Evolutionary conservation across 768 basidiomycete species (phyloP), one percentile per base, ranked within the genome.

Genomic region (Leucocoprinus birnbaumii): DNA sequence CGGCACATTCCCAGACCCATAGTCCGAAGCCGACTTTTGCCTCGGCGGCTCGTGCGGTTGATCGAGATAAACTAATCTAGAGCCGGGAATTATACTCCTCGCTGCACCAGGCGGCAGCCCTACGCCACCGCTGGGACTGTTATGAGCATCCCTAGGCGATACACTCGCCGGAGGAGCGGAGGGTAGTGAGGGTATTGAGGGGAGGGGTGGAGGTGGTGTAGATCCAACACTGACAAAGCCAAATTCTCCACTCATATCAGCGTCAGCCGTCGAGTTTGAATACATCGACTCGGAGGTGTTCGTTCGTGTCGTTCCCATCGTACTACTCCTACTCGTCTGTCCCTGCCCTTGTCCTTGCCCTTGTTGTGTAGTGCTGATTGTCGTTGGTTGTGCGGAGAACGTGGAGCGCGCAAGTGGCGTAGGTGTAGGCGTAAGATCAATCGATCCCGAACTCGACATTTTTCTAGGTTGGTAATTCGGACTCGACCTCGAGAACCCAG

Each of bases 241-340:
- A 58, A 61, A 11, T 41, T 57, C 26, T 55, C 60, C 21, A 50
- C 57, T 22, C 57, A 61, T 18, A 53, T 60, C 60, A 10, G 58
- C 59, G 2, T 60, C 60, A 7, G 60, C 52, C 8, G 16, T 26
- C 7, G 56, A 47, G 10, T 47, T 41, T 40, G 53, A 47, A 47
- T 61, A 59, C 21, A 56, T 31, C 13, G 58, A 56, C 2, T 55
- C 56, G 7, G 54, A 18, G 16, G 37, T 56, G 24, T 21, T 48
- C 49, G 51, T 53, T 18, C 21, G 14, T 5, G 26, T 21, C 3
- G 25, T 31, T 11, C 10, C 27, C 25, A 3, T 10, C 0, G 46
- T 48, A 48, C 34, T 34, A 38, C 38, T 38, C 16, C 38, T 38
- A 38, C 44, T 11, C 7, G 24, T 26, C 44, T 14, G 10, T 10